phyloP scores from a whole-genome alignment of 2,329 filamentous ascomycete genomes.

The Botrytis deweyae region DNA sequence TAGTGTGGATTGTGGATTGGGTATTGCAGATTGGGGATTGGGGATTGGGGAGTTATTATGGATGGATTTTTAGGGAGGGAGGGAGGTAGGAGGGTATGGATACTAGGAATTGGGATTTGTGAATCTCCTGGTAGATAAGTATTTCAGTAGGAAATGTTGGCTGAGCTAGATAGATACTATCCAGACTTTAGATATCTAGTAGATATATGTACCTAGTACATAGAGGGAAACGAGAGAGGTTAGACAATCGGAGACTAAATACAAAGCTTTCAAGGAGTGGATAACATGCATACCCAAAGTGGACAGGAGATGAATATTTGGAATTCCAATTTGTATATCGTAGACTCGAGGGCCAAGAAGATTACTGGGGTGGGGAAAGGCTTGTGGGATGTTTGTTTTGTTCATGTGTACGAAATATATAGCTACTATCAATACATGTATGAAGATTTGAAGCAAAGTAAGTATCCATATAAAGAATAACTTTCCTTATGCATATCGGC shows the following conservation, averaged over 20 bases:
- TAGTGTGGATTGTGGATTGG: background rate
- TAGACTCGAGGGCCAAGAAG: background rate
- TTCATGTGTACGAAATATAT: background rate
- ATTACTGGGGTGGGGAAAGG: background rate
- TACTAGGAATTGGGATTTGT: background rate
- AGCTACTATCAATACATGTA: background rate
- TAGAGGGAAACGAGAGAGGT: background rate
- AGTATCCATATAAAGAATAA: background rate
- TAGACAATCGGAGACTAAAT: background rate
- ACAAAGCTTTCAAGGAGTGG: background rate
- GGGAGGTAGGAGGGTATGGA: no score
- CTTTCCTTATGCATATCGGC: background rate
- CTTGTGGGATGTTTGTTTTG: background rate
- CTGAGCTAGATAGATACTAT: background rate
- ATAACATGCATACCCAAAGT: background rate
- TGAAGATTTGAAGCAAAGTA: fast-evolving
- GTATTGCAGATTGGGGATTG: no score
- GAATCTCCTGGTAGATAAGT: background rate
- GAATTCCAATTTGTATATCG: background rate
- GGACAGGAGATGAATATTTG: background rate
- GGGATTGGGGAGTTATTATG: no score
- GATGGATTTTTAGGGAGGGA: no score
- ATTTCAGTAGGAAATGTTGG: no score
- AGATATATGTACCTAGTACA: background rate
- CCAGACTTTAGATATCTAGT: background rate